These are phyloP conservation scores for Saccharomycopsis amapae DNA, from an alignment of 805 yeast species.

Conservation along the genomic window DNA sequence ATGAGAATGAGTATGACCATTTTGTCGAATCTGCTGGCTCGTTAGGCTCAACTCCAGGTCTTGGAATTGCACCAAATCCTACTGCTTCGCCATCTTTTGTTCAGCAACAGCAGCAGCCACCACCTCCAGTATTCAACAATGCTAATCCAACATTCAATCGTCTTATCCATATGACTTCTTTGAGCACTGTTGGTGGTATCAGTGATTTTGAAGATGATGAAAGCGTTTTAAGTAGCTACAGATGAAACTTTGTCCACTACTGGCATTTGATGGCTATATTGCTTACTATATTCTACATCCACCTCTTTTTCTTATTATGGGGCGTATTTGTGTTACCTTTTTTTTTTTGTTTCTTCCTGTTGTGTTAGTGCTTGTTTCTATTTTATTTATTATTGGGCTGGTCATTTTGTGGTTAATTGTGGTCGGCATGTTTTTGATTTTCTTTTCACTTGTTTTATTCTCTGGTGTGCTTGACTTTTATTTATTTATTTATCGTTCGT, in stretches of 20 bases:
- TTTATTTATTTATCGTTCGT: too few species aligned
- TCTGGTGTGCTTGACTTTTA: too few species aligned
- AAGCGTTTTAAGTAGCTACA: conserved; percentile 13
- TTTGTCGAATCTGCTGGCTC: neutral
- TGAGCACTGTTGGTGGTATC: conserved; percentile 16
- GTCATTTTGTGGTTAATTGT: too few species aligned
- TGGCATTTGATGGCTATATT: neutral
- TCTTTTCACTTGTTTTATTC: too few species aligned
- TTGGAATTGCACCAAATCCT: too few species aligned
- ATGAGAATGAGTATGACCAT: neutral
- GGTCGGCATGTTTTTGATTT: too few species aligned
- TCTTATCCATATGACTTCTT: conserved; percentile 16
- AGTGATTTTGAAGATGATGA: conserved; percentile 22
- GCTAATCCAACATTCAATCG: conserved; percentile 11
- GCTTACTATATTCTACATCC: neutral
- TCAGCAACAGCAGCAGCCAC: too few species aligned
- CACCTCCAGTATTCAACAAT: too few species aligned
- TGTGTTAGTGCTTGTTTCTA: neutral
- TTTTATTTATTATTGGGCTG: neutral
- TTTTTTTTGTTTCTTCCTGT: neutral
- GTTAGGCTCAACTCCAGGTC: too few species aligned
- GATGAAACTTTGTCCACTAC: neutral
- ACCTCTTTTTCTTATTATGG: neutral
- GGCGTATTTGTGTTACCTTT: neutral
- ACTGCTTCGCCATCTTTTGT: too few species aligned